Base-by-base conservation (phyloP, 257 asterid genomes). In the Nicotiana obtusifolia region DNA sequence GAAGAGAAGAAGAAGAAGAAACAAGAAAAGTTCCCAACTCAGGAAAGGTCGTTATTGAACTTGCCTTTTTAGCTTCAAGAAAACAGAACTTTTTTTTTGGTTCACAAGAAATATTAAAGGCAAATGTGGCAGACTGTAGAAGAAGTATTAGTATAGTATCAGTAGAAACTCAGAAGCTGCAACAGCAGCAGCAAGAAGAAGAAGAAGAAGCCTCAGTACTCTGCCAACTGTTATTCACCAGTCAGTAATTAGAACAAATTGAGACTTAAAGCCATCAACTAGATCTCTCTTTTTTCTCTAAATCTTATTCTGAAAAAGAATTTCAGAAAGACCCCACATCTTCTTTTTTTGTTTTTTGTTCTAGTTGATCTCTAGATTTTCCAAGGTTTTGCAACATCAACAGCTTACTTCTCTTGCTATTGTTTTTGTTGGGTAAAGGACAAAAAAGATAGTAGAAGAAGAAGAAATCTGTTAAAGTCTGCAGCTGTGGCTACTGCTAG, bases 401-500 rank as follows among this genome's bases (percentile, higher is more conserved):
- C 28, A 24, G 31, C 31, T 60, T 60, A 0, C 66, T 60, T 20
- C 65, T 9, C 20, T 4, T 7, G 10, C 30, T n/a, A 5, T 4
- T 24, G 15, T 3, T 61, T 15, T 24, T 22, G 31, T 22, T 52
- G 10, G 16, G 65, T 61, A 24, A 10, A 61, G 33, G 35, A 64
- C 20, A 26, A 28, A 64, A 60, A 64, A 64, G 7, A 7, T 68
- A 69, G 59, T 37, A 30, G 57, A 24, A 41, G 56, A 37, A 37
- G 57, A 47, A 20, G 54, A 53, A 49, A 30, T 35, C 15, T 37
- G 41, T 37, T 26, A 0, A 78, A 87, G 62, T 80, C 41, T 53
- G 90, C 91, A 84, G 87, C 81, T 85, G 95, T 92, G 97, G 97
- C 97, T 85, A 90, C 94, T 79, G 86, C 93, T 31, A 86, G 95